Evolutionary conservation across 2,329 filamentous ascomycete species (phyloP).

Genomic region (Sclerotinia minor): DNA sequence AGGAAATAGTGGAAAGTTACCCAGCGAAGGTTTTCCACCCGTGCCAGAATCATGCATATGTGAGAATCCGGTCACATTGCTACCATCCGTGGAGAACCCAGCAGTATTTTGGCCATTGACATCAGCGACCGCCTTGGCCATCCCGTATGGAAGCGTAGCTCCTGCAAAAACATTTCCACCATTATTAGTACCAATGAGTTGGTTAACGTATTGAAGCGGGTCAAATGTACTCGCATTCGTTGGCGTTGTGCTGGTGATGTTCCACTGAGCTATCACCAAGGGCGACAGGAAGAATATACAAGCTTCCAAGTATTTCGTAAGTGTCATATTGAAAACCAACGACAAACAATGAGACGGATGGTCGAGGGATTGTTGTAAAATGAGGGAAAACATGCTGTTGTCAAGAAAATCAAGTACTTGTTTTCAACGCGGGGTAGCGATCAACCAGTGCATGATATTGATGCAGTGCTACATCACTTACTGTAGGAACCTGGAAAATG

Average conservation of each 20-base stretch:
- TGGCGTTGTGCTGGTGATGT: background rate
- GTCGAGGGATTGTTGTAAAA: background rate
- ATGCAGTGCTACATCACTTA: constrained; percentile 20
- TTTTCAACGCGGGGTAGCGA: background rate
- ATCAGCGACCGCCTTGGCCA: constrained; percentile 58
- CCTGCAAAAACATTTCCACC: constrained; percentile 56
- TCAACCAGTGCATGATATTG: background rate
- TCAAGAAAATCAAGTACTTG: background rate
- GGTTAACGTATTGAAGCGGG: constrained; percentile 46
- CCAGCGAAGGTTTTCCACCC: constrained; percentile 48
- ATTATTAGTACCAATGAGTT: constrained; percentile 54
- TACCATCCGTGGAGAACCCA: constrained; percentile 50
- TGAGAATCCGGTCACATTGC: constrained; percentile 53
- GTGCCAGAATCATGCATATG: constrained; percentile 49
- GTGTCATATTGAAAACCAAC: constrained; percentile 3
- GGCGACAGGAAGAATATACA: background rate
- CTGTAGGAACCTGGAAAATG: constrained; percentile 12
- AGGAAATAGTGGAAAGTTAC: constrained; percentile 51
- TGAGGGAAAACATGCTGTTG: background rate
- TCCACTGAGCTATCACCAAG: constrained; percentile 15
- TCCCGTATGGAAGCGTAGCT: constrained; percentile 54
- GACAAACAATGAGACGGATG: background rate
- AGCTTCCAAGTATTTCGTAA: background rate
- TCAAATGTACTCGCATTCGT: constrained; percentile 21
- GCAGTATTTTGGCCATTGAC: constrained; percentile 50